phyloP scores from a whole-genome alignment of 208 protist genomes.

The Vickermania spadyakhi region DNA sequence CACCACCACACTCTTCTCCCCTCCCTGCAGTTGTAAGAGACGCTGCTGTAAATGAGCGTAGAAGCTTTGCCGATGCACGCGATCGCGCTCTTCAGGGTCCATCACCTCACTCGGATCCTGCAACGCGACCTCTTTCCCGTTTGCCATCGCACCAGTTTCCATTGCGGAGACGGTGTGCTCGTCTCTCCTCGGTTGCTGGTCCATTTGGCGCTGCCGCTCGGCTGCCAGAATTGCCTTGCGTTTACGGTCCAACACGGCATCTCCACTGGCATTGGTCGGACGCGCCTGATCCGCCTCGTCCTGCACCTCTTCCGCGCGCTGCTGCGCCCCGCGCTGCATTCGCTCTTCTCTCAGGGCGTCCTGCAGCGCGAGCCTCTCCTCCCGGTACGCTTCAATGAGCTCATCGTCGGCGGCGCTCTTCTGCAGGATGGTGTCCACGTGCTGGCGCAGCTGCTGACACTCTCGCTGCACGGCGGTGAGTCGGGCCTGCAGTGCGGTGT shows the following conservation, averaged over 20 bases:
- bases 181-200: neutral
- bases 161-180: no score
- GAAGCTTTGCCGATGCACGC: neutral
- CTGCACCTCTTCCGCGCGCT: constrained; percentile 5
- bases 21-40: neutral
- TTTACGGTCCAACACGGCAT: constrained; percentile 2
- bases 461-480: constrained; percentile 41
- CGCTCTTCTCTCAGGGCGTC: neutral
- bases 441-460: constrained; percentile 37
- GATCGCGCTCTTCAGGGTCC: neutral
- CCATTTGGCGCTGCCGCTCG: neutral
- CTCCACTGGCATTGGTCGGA: neutral
- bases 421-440: constrained; percentile 44
- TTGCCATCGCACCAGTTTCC: no score
- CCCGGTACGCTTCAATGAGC: constrained; percentile 56
- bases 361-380: constrained; percentile 18
- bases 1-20: neutral
- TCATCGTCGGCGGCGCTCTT: constrained; percentile 68
- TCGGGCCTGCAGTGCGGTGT: constrained; percentile 39
- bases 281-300: neutral
- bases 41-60: neutral
- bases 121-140: no score
- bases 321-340: constrained; percentile 15
- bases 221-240: neutral
- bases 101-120: no score